phyloP scores from a whole-genome alignment of 352 stramenopile genomes.

The Phytopythium sindhum region DNA sequence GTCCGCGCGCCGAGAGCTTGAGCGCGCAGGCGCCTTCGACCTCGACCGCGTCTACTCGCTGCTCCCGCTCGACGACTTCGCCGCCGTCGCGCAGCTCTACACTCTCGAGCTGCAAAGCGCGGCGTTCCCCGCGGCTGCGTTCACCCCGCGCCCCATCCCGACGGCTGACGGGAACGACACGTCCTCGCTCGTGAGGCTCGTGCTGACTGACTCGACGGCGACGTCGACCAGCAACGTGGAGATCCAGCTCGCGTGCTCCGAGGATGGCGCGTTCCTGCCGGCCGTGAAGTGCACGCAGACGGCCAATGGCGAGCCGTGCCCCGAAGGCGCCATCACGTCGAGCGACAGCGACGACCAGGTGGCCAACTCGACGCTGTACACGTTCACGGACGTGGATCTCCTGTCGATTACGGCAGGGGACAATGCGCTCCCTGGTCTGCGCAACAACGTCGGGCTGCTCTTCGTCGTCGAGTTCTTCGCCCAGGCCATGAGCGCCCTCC shows the following conservation, averaged over 20 bases:
- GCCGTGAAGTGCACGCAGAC: conserved; percentile 19
- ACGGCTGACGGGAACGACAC: not conserved
- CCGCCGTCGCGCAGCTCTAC: conserved; percentile 32
- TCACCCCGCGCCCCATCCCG: conserved; percentile 25
- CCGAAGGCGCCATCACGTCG: not conserved
- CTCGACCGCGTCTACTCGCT: conserved; percentile 34
- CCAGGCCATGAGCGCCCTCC: conserved; percentile 26
- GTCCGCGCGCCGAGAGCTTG: conserved; percentile 22
- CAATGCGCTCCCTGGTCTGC: conserved; percentile 18
- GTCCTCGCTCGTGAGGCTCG: conserved; percentile 16
- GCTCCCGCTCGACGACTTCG: conserved; percentile 29
- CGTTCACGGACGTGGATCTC: conserved; percentile 24
- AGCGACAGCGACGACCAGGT: conserved; percentile 10
- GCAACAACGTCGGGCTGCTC: conserved; percentile 40
- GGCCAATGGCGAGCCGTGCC: conserved; percentile 30
- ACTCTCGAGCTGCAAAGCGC: conserved; percentile 36
- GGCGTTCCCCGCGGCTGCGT: conserved; percentile 28
- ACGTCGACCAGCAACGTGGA: conserved; percentile 2
- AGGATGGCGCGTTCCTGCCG: conserved; percentile 22
- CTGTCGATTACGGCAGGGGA: not conserved
- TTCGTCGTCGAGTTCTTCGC: conserved; percentile 44
- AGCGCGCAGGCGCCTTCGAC: conserved; percentile 25
- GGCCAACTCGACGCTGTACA: conserved; percentile 11
- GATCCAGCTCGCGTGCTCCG: conserved; percentile 28
- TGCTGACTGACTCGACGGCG: conserved; percentile 16